phyloP scores from a whole-genome alignment of 1,284 basidiomycete species.

The Apiotrichum akiyoshidainum region DNA sequence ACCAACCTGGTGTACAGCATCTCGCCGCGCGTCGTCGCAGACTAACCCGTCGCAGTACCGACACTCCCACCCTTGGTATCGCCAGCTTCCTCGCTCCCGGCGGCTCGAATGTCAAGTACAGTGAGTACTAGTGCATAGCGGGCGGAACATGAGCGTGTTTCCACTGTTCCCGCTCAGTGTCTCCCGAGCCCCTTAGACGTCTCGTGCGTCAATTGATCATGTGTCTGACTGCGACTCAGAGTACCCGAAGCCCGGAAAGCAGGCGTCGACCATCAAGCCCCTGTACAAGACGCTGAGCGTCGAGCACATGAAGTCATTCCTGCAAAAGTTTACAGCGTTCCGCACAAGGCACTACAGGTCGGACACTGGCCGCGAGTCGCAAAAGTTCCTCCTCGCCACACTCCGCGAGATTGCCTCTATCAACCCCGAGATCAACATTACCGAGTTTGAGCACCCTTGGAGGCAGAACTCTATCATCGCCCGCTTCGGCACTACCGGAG shows the following conservation, averaged over 20 bases:
- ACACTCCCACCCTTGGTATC: slow-evolving; percentile 59
- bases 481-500: slow-evolving; percentile 50
- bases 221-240: slow-evolving; percentile 13
- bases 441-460: slow-evolving; percentile 86
- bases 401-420: slow-evolving; percentile 67
- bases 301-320: slow-evolving; percentile 57
- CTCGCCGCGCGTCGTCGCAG: not conserved
- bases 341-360: slow-evolving; percentile 54
- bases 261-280: slow-evolving; percentile 35
- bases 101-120: slow-evolving; percentile 37
- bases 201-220: not conserved
- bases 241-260: slow-evolving; percentile 45
- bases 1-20: slow-evolving; percentile 6
- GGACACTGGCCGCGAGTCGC: slow-evolving; percentile 68
- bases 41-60: slow-evolving; percentile 59
- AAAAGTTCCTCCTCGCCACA: slow-evolving; percentile 74
- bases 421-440: slow-evolving; percentile 64
- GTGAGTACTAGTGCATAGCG: slow-evolving; percentile 24
- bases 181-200: not conserved
- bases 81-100: slow-evolving; percentile 41
- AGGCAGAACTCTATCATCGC: slow-evolving; percentile 82
- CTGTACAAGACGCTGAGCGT: slow-evolving; percentile 38
- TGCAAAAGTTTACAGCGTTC: slow-evolving; percentile 64
- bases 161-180: not conserved
- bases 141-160: not conserved